Evolutionary conservation across 108 stramenopile genomes (phyloP), one percentile per base, ranked within the genome.

Genomic region (Nitzschia sp.): DNA sequence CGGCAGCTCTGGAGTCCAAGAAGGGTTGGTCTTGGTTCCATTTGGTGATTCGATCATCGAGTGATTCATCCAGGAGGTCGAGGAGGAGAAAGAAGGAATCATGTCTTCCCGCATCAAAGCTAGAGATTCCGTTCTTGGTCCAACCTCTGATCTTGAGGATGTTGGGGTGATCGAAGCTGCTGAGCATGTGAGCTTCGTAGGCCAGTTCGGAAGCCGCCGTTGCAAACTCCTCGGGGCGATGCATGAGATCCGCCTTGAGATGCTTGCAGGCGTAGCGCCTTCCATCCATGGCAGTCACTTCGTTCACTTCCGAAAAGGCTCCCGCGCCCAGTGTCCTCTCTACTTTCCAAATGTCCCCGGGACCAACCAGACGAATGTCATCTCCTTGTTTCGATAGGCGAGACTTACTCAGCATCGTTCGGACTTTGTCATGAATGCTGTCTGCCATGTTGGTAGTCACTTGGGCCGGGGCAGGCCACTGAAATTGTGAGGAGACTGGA

Each of bases 111-210:
- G 56, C 20, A 19, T 51, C 65, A 63, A 77, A 82, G 41, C 72
- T 69, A 3, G 64, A 62, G 21, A 80, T 78, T 9, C 90, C 90
- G 51, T 73, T 77, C 17, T 70, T 42, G 3, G 86, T 70, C 73
- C 80, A 82, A 8, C 81, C 91, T n/a, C 88, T 70, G 20, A 92
- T 80, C 50, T 80, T 87, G 63, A 92, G 62, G 48, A 92, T 92
- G 60, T 92, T 86, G 8, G 87, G 88, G 75, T 92, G 87, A 51
- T 80, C 63, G 62, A 92, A 73, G 56, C 71, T 74, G 20, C 79
- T 79, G 41, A 92, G 69, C 71, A 92, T 80, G 69, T 89, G 83
- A 6, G 83, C 88, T 75, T 92, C 91, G 11, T 84, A 55, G 1
- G 83, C 91, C 21, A 92, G 63, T 51, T 92, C 88, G 21, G 67